phyloP scores from a whole-genome alignment of 805 yeast genomes.

The Lipomyces yamanashiensis region DNA sequence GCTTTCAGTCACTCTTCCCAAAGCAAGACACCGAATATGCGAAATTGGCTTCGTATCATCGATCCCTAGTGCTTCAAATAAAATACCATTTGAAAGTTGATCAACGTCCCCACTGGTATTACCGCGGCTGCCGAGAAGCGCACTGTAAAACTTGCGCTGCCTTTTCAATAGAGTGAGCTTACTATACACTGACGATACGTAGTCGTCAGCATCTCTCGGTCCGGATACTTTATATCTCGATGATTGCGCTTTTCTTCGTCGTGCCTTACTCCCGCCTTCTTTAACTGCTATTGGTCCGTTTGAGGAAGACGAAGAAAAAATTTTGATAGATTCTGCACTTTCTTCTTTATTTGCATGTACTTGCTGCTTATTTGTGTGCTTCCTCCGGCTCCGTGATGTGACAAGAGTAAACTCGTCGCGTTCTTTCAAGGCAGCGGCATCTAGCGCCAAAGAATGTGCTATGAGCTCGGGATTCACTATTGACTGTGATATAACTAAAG shows the following conservation, averaged over 20 bases:
- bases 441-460: slow-evolving; percentile 9
- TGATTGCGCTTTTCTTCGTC: slow-evolving; percentile 26
- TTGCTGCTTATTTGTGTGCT: background rate
- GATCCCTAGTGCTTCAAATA: background rate
- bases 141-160: slow-evolving; percentile 5
- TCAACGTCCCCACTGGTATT: background rate
- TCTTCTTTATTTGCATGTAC: background rate
- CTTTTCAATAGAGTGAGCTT: slow-evolving; percentile 6
- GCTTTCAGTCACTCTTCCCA: slow-evolving; percentile 64
- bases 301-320: background rate
- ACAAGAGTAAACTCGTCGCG: slow-evolving; percentile 23
- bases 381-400: background rate
- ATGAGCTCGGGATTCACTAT: slow-evolving; percentile 2
- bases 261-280: background rate
- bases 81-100: background rate
- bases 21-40: slow-evolving; percentile 66
- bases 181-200: slow-evolving; percentile 2
- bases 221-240: slow-evolving; percentile 13
- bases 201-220: slow-evolving; percentile 9
- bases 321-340: background rate
- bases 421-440: slow-evolving; percentile 8
- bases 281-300: background rate
- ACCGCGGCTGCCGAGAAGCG: background rate
- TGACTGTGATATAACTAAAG: slow-evolving; percentile 5
- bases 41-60: background rate